Evolutionary conservation across 768 basidiomycete genomes (phyloP), one percentile per base, ranked within the genome.

Genomic region (Pulveroboletus sp.): DNA sequence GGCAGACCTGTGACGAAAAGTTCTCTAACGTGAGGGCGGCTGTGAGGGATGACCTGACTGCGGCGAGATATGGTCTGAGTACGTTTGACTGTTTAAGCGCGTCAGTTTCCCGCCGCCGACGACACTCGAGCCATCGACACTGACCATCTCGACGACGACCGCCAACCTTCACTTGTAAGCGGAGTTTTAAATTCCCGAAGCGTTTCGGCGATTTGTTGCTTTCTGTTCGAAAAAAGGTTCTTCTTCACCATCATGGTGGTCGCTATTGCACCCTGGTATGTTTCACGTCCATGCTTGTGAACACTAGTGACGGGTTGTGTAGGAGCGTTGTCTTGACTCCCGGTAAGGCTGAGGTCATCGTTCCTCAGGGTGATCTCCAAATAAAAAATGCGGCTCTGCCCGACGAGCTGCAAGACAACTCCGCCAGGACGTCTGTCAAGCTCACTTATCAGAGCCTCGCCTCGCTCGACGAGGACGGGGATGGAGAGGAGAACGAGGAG

Each of bases 1-100:
- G 47, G 1, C 14, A 46, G 44, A 45, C 62, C 60, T 99, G 95
- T 10, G 95, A 98, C 43, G 93, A 82, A 76, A 99, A 99, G 79
- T 94, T 92, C 75, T 99, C 93, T 54, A 99, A 77, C 1, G 94
- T 97, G 58, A 99, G 76, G 3, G 96, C 94, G 28, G 96, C 95
- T n/a, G 95, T 98, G 43, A 99, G 77, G 21, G 96, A 96, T 6
- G 92, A 92, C 57, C 96, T 79, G 49, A 99, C 96, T 17, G 93
- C 93, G 21, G 91, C 88, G 47, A 99, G 86, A 71, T 99, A 98
- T 3, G 95, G 94, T 64, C 95, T 80, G 40, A 98, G 77, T 6
- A 90, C 88, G 76, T 97, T 96, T 1, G 95, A 95, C 95, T 98
- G 59, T 49, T 6, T 27, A 28, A 50, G 35, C 44, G 36, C 51